Conservation (phyloP, 2,329 filamentous ascomycete genomes). For the Colletotrichum spaethianum region DNA sequence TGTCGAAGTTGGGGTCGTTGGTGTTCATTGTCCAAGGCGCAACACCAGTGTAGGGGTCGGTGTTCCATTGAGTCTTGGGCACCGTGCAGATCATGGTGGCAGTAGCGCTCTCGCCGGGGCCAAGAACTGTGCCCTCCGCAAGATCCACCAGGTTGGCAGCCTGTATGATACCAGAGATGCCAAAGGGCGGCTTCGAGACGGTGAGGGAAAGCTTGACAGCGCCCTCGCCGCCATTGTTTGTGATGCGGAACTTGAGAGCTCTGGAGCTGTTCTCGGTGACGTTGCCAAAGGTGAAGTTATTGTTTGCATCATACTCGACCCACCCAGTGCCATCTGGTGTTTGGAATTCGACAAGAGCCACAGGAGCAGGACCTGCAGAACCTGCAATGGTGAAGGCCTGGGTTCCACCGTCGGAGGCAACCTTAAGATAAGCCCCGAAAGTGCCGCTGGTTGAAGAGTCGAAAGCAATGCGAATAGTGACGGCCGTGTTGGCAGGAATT, state of each 20-base stretch:
- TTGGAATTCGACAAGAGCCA: conserved; percentile 69
- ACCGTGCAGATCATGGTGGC: conserved; percentile 69
- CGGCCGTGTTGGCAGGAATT: conserved; percentile 56
- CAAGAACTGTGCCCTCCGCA: conserved; percentile 67
- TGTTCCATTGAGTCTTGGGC: conserved; percentile 71
- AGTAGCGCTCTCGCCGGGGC: conserved; percentile 63
- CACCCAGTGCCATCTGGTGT: conserved; percentile 64
- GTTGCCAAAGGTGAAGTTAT: conserved; percentile 68
- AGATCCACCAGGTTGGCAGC: conserved; percentile 70
- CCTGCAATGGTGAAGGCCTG: conserved; percentile 63
- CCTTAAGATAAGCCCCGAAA: conserved; percentile 63
- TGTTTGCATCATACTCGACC: conserved; percentile 60
- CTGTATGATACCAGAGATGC: conserved; percentile 66
- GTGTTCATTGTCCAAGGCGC: conserved; percentile 71
- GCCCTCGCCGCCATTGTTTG: conserved; percentile 63
- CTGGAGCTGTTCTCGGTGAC: conserved; percentile 66
- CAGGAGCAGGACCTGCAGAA: conserved; percentile 63
- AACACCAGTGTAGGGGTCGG: conserved; percentile 61
- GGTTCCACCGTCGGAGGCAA: conserved; percentile 64
- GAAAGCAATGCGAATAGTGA: conserved; percentile 62
- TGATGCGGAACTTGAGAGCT: conserved; percentile 65
- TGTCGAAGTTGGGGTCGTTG: conserved; percentile 66
- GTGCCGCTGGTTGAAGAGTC: conserved; percentile 62
- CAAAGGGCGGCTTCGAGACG: conserved; percentile 73
- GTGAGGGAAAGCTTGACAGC: conserved; percentile 66